A percentile compares a stretch with the other conserved stretches of the same genome.
phyloP scores from a whole-genome alignment of 2,329 filamentous ascomycete genomes.

The Eurotiales sp. region DNA sequence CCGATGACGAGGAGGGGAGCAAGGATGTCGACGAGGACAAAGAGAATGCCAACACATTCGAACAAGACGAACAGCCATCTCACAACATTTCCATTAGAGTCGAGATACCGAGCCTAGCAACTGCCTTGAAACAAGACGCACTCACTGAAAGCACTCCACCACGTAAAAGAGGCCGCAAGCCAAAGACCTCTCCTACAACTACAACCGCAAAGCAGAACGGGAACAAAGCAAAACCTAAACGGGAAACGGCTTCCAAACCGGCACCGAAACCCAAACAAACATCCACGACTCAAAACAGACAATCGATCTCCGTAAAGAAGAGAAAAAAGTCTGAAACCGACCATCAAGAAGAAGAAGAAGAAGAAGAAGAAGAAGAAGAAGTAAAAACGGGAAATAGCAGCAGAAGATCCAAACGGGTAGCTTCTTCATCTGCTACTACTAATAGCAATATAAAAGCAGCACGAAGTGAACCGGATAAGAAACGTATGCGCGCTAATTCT shows the following conservation, averaged over 20 bases:
- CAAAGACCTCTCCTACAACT: conserved; percentile 1
- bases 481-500: neutral
- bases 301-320: neutral
- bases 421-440: neutral
- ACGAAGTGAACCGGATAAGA: neutral
- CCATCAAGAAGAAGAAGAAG: neutral
- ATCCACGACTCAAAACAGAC: neutral
- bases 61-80: neutral
- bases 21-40: neutral
- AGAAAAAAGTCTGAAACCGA: conserved; percentile 1
- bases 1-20: neutral
- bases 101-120: conserved; percentile 12
- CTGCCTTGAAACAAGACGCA: neutral
- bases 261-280: neutral
- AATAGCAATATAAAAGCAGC: neutral
- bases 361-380: too few species aligned
- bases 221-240: neutral
- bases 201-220: neutral
- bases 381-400: too few species aligned
- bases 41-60: neutral
- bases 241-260: neutral
- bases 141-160: neutral
- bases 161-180: conserved; percentile 12
- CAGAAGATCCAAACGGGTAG: conserved; percentile 10
- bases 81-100: conserved; percentile 9